These are phyloP conservation scores for Agrostemma githago DNA, from an alignment of 148 eudicot species.

Conservation along the genomic window DNA sequence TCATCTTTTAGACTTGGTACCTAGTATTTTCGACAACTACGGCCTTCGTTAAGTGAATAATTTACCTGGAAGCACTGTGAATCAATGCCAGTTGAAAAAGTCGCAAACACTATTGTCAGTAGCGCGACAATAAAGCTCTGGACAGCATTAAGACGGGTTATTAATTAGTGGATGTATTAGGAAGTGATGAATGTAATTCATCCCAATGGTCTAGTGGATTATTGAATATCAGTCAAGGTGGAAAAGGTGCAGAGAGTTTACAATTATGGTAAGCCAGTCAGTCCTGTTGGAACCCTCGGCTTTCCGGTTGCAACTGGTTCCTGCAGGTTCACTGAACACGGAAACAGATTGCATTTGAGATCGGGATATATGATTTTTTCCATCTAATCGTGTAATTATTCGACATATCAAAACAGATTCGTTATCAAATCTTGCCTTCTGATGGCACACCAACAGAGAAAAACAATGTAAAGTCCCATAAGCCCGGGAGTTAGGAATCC, in stretches of 20 bases:
- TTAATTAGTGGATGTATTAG: too few species aligned
- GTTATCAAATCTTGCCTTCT: conserved; percentile 47
- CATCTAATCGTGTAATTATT: neutral
- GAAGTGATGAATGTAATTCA: neutral
- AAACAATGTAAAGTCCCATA: conserved; percentile 83
- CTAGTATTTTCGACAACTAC: neutral
- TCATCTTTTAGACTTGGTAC: neutral
- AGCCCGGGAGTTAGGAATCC: conserved; percentile 77
- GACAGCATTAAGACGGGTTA: neutral
- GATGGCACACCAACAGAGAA: conserved; percentile 88
- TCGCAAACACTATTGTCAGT: conserved; percentile 75
- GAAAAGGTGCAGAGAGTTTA: conserved; percentile 30
- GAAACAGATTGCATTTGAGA: conserved; percentile 4
- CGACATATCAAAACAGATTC: neutral
- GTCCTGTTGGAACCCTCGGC: conserved; percentile 43
- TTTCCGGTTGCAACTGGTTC: conserved; percentile 53
- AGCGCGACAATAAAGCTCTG: conserved; percentile 83
- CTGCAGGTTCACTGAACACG: conserved; percentile 72
- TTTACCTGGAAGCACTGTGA: conserved; percentile 84
- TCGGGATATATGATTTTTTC: neutral
- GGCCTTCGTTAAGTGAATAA: neutral
- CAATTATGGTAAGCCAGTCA: conserved; percentile 80
- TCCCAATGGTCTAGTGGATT: neutral
- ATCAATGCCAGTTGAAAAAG: conserved; percentile 87
- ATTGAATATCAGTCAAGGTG: neutral